A percentile compares a stretch with the other conserved stretches of the same genome.
These are phyloP conservation scores for Pholiota molesta DNA, from an alignment of 768 basidiomycete genomes.

Conservation along the genomic window DNA sequence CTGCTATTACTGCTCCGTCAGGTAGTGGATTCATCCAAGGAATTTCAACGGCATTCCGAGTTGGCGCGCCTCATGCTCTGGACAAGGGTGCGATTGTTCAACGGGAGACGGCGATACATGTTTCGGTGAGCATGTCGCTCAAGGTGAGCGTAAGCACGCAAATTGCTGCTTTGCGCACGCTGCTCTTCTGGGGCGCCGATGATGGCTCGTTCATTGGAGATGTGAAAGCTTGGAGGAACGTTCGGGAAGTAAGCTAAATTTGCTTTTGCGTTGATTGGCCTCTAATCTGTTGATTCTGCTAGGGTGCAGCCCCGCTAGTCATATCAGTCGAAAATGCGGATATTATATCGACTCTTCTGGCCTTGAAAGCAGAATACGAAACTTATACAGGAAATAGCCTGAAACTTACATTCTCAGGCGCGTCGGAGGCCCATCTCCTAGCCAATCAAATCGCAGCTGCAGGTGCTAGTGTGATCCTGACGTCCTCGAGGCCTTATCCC, in stretches of 20 bases:
- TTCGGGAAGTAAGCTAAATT: conserved; percentile 35
- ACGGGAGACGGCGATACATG: conserved; percentile 66
- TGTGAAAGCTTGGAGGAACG: conserved; percentile 34
- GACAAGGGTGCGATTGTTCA: conserved; percentile 67
- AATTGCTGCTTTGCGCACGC: conserved; percentile 54
- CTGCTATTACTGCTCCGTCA: conserved; percentile 62
- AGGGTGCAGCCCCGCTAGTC: conserved; percentile 68
- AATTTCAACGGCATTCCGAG: conserved; percentile 61
- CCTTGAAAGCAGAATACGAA: conserved; percentile 60
- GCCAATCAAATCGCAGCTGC: conserved; percentile 64
- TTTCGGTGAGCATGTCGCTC: conserved; percentile 39
- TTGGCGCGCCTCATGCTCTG: conserved; percentile 60
- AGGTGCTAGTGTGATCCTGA: conserved; percentile 72
- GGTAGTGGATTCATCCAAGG: conserved; percentile 62
- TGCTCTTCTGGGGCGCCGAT: conserved; percentile 36
- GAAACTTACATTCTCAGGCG: conserved; percentile 60
- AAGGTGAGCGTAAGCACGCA: conserved; percentile 64
- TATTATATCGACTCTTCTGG: conserved; percentile 69
- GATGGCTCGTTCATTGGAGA: conserved; percentile 20
- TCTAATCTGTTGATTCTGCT: background rate
- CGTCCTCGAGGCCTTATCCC: conserved; percentile 65
- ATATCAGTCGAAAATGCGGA: conserved; percentile 73
- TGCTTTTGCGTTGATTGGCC: background rate
- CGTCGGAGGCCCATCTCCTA: conserved; percentile 61
- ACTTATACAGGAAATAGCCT: conserved; percentile 30